These are phyloP conservation scores for Pseudocercospora fuligena DNA, from an alignment of 2,329 filamentous ascomycete genomes.

Conservation along the genomic window DNA sequence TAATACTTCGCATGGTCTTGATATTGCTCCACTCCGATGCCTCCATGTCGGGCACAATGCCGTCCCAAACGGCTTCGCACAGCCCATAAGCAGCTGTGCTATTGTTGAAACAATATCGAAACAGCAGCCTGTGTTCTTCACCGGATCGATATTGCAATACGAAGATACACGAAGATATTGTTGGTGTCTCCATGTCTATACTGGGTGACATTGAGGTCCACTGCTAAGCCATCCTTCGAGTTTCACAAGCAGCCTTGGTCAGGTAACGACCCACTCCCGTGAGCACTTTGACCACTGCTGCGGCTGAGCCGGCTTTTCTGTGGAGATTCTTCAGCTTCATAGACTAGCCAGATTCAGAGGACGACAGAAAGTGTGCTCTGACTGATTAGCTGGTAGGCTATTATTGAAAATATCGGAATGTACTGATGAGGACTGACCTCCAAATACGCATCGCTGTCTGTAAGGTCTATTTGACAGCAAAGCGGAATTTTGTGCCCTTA, in stretches of 20 bases:
- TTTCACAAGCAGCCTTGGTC: not conserved
- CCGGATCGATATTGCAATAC: not conserved
- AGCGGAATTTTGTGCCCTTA: no score
- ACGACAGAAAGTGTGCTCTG: not conserved
- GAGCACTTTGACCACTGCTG: not conserved
- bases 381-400: not conserved
- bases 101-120: not conserved
- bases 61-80: not conserved
- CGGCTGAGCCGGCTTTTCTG: not conserved
- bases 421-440: no score
- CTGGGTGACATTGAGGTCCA: not conserved
- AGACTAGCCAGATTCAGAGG: not conserved
- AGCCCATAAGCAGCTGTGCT: not conserved
- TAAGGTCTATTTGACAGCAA: no score
- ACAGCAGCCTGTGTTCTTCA: not conserved
- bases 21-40: not conserved
- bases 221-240: not conserved
- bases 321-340: not conserved
- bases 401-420: no score
- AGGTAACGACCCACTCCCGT: not conserved
- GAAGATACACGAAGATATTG: not conserved
- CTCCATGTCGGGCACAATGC: not conserved
- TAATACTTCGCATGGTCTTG: not conserved
- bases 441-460: no score
- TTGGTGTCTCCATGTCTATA: conserved; percentile 2